Conservation (phyloP, 2,329 filamentous ascomycete species). For the Trichoderma sp. region DNA sequence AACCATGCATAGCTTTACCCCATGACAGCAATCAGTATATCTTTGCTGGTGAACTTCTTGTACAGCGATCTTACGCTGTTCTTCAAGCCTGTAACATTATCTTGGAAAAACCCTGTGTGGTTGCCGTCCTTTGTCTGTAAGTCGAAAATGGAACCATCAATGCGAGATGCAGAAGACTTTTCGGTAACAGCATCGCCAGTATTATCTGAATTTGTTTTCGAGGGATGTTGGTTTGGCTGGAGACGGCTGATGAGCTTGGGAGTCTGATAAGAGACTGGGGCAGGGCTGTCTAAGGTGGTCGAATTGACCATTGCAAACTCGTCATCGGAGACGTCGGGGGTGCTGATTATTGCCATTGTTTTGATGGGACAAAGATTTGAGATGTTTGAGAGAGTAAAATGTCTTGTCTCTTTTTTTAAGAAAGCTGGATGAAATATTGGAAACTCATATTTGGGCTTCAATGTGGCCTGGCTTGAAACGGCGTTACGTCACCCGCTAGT, state of each 20-base stretch:
- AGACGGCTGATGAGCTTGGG: not conserved
- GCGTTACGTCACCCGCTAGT: not conserved
- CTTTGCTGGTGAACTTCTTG: not conserved
- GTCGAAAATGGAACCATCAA: not conserved
- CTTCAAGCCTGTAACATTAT: not conserved
- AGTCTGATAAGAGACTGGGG: not conserved
- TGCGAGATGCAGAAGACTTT: not conserved
- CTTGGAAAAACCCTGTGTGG: not conserved
- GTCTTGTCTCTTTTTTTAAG: not conserved
- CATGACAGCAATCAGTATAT: constrained; percentile 5
- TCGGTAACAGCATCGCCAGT: not conserved
- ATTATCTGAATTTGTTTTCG: not conserved
- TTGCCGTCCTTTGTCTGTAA: not conserved
- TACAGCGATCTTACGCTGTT: not conserved
- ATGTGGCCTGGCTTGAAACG: not conserved
- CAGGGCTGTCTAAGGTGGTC: not conserved
- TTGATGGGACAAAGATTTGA: not conserved
- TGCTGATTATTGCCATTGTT: not conserved
- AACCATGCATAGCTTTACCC: not conserved
- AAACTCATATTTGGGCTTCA: not conserved
- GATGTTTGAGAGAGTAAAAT: not conserved
- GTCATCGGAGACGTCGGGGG: not conserved
- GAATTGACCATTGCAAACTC: constrained; percentile 8
- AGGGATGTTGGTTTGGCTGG: not conserved
- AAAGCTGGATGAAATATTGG: not conserved